phyloP scores from a whole-genome alignment of 2,329 filamentous ascomycete species.

The Botrytis pseudocinerea region DNA sequence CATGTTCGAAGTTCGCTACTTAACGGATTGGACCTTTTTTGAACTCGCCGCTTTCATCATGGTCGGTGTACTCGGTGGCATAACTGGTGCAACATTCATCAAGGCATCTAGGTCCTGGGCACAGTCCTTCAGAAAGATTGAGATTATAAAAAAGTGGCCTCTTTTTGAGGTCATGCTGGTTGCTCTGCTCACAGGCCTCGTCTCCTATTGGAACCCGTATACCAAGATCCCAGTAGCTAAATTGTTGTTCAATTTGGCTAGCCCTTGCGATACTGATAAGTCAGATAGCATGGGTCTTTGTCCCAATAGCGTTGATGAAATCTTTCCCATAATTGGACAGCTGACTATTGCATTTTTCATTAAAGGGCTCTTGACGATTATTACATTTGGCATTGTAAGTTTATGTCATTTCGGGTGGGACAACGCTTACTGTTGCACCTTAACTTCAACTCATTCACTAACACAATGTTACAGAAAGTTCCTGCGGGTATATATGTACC shows the following conservation, averaged over 20 bases:
- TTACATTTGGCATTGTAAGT: conserved; percentile 85
- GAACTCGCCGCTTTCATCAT: conserved; percentile 83
- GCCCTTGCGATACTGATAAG: conserved; percentile 75
- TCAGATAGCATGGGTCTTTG: conserved; percentile 72
- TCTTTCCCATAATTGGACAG: conserved; percentile 72
- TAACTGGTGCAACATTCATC: conserved; percentile 88
- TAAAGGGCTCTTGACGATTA: conserved; percentile 83
- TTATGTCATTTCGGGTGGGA: neutral
- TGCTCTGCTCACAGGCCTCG: conserved; percentile 76
- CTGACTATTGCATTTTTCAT: conserved; percentile 80
- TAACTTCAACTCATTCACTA: neutral
- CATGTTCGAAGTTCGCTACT: conserved; percentile 89
- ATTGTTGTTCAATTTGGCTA: conserved; percentile 84
- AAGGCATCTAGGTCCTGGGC: conserved; percentile 93
- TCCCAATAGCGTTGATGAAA: conserved; percentile 68
- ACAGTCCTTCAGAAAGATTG: conserved; percentile 78
- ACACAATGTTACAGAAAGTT: conserved; percentile 61
- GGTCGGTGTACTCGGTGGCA: conserved; percentile 83
- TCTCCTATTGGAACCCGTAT: conserved; percentile 92
- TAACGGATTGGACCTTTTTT: conserved; percentile 90
- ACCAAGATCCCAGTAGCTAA: conserved; percentile 89
- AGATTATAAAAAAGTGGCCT: conserved; percentile 77
- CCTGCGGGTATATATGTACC: conserved; percentile 97
- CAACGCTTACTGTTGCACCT: neutral
- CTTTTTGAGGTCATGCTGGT: conserved; percentile 87